Conservation (phyloP, 192 early-diverging fungal genomes). For the Geranomyces variabilis region DNA sequence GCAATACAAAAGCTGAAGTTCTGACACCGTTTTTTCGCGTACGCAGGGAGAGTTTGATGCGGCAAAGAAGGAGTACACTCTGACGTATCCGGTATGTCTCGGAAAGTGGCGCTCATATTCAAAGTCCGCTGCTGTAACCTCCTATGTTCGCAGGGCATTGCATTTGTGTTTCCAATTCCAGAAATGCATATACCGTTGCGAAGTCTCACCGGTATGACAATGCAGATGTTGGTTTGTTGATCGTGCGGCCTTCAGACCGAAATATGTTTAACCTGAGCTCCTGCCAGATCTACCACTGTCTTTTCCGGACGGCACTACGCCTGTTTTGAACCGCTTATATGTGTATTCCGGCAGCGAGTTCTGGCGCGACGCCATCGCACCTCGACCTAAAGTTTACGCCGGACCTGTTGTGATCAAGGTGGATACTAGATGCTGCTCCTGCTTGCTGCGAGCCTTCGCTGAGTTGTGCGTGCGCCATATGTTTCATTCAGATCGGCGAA, state of each 20-base stretch:
- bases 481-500: constrained; percentile 18
- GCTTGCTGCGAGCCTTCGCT: too few species aligned
- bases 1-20: constrained; percentile 23
- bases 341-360: constrained; percentile 56
- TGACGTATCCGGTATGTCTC: constrained; percentile 70
- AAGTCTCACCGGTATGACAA: constrained; percentile 17
- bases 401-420: background rate
- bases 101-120: background rate
- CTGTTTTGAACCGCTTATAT: constrained; percentile 64
- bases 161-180: constrained; percentile 75
- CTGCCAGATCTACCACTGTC: constrained; percentile 66
- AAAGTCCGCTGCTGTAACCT: background rate
- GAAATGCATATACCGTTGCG: constrained; percentile 49
- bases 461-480: too few species aligned
- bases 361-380: constrained; percentile 51
- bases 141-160: constrained; percentile 72
- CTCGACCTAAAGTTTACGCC: constrained; percentile 18
- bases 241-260: background rate
- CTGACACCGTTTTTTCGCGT: constrained; percentile 22
- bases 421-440: too few species aligned
- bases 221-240: background rate
- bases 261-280: background rate
- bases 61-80: constrained; percentile 55
- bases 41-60: constrained; percentile 66
- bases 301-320: constrained; percentile 76